Evolutionary conservation across 371 early-diverging fungal genomes (phyloP).

Genomic region (Saksenaea oblongispora): DNA sequence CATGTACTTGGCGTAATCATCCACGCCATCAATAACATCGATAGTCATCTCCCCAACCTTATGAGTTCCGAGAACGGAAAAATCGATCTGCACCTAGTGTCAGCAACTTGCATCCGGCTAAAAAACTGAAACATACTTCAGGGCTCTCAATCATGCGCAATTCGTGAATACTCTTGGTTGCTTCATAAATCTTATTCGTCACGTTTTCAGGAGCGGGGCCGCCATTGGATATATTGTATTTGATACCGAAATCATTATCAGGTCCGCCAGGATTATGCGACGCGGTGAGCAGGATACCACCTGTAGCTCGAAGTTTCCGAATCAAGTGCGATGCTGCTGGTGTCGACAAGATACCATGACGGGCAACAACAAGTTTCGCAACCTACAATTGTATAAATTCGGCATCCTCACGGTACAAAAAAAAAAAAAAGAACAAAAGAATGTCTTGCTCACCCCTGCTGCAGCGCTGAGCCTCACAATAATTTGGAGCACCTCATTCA

Average conservation of each 20-base stretch:
- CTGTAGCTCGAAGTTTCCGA: constrained; percentile 83
- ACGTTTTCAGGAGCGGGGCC: constrained; percentile 95
- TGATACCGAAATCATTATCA: constrained; percentile 97
- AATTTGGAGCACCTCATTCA: constrained; percentile 83
- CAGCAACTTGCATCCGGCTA: background rate
- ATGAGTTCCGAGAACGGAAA: constrained; percentile 69
- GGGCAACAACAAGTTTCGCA: constrained; percentile 86
- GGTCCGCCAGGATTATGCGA: constrained; percentile 99
- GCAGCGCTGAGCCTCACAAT: constrained; percentile 88
- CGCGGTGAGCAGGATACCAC: constrained; percentile 95
- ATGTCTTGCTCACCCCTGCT: constrained; percentile 67
- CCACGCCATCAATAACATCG: constrained; percentile 89
- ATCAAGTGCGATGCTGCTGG: constrained; percentile 97
- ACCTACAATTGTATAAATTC: constrained; percentile 52
- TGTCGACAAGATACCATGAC: constrained; percentile 93
- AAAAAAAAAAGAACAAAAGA: background rate
- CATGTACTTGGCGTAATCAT: constrained; percentile 87
- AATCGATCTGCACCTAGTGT: constrained; percentile 62
- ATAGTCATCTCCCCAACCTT: constrained; percentile 63
- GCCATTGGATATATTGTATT: constrained; percentile 95
- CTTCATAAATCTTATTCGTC: constrained; percentile 88
- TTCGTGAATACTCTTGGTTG: constrained; percentile 68
- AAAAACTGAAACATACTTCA: constrained; percentile 38
- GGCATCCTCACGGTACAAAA: background rate
- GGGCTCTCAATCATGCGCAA: constrained; percentile 75